A percentile compares a stretch with the other conserved stretches of the same genome.
Evolutionary conservation across 257 asterid genomes (phyloP).

Genomic region (Solanum lycopersicoides): DNA sequence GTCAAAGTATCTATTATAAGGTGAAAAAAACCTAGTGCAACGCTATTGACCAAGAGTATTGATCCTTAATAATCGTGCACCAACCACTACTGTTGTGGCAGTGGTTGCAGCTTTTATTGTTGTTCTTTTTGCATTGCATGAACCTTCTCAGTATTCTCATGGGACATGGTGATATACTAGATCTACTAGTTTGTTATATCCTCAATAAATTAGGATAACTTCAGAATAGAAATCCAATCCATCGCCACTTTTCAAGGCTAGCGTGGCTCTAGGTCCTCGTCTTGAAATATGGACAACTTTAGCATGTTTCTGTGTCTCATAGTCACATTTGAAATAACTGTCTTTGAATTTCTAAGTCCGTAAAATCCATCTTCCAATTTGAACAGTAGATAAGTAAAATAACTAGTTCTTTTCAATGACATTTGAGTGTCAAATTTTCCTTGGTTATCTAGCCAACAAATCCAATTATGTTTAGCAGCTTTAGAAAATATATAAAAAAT

Average conservation of each 20-base stretch:
- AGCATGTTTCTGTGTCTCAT: background rate
- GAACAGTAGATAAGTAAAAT: constrained; percentile 44
- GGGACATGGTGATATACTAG: too few species aligned
- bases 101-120: too few species aligned
- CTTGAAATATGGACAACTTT: background rate
- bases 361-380: background rate
- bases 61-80: too few species aligned
- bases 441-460: constrained; percentile 38
- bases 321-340: background rate
- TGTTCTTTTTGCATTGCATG: too few species aligned
- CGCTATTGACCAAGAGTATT: too few species aligned
- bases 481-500: background rate
- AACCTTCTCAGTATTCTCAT: too few species aligned
- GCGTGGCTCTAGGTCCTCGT: background rate
- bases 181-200: too few species aligned
- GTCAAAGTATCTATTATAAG: too few species aligned
- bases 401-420: background rate
- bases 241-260: background rate
- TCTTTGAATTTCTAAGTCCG: constrained; percentile 6
- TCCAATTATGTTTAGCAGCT: too few species aligned
- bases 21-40: too few species aligned
- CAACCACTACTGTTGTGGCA: too few species aligned
- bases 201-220: too few species aligned
- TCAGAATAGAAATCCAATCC: background rate
- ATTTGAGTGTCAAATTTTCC: constrained; percentile 26